These are phyloP conservation scores for Penicillium sp. DNA, from an alignment of 2,329 filamentous ascomycete species.

Conservation along the genomic window DNA sequence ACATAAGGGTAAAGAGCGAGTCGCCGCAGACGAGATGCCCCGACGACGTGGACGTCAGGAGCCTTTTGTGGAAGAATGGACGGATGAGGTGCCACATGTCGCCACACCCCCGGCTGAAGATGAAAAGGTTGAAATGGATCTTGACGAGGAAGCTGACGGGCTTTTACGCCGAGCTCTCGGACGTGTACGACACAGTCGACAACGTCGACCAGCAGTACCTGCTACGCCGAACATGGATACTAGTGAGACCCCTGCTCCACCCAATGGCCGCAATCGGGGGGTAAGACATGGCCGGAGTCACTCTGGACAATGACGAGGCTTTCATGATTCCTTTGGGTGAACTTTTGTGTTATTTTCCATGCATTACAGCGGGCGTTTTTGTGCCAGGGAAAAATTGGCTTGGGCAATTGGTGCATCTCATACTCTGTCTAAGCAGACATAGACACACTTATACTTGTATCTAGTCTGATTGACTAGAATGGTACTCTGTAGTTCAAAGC, in stretches of 20 bases:
- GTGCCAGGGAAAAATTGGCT: neutral
- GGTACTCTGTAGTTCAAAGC: neutral
- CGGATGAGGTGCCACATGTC: constrained; percentile 36
- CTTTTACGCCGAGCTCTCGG: constrained; percentile 41
- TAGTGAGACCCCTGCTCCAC: constrained; percentile 20
- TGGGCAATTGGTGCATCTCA: neutral
- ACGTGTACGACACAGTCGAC: constrained; percentile 29
- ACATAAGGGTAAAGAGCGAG: constrained; percentile 28
- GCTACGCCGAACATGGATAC: constrained; percentile 23
- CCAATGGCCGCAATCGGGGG: constrained; percentile 19
- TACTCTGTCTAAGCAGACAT: neutral
- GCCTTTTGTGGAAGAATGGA: constrained; percentile 34
- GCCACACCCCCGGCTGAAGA: constrained; percentile 27
- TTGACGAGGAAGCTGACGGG: constrained; percentile 45
- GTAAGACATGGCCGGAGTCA: constrained; percentile 20
- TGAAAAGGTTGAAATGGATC: constrained; percentile 40
- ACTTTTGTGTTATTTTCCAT: constrained; percentile 5
- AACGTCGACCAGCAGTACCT: constrained; percentile 15
- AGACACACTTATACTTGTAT: neutral
- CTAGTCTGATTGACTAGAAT: neutral
- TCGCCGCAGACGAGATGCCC: constrained; percentile 9
- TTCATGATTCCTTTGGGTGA: neutral
- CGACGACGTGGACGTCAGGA: constrained; percentile 27
- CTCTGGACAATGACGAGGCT: constrained; percentile 14
- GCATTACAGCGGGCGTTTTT: constrained; percentile 17